Evolutionary conservation across 805 yeast genomes (phyloP).

Genomic region (Saturnispora halmiae): DNA sequence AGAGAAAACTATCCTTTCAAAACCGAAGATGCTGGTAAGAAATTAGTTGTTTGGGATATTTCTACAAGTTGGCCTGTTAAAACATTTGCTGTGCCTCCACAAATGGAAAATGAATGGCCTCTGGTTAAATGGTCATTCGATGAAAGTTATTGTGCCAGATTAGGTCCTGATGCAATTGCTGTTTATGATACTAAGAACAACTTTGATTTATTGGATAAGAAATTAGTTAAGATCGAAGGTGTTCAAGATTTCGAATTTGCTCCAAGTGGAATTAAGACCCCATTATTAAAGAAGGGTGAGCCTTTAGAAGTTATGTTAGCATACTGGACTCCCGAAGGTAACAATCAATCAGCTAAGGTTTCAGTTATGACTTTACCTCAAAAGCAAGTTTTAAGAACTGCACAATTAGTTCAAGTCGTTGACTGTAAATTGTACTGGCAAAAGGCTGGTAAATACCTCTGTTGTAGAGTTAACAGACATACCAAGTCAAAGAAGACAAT

Average conservation of each 20-base stretch:
- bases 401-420: conserved; percentile 89
- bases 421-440: conserved; percentile 94
- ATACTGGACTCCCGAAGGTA: conserved; percentile 91
- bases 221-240: conserved; percentile 73
- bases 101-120: conserved; percentile 81
- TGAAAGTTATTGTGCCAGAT: conserved; percentile 89
- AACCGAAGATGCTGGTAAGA: conserved; percentile 84
- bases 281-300: conserved; percentile 40
- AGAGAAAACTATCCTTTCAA: conserved; percentile 72
- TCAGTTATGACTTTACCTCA: conserved; percentile 81
- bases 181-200: conserved; percentile 68
- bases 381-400: conserved; percentile 75
- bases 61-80: conserved; percentile 73
- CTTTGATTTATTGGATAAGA: conserved; percentile 79
- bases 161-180: conserved; percentile 87
- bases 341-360: conserved; percentile 92
- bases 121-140: conserved; percentile 92
- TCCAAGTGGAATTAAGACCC: conserved; percentile 72
- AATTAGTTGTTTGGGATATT: conserved; percentile 88
- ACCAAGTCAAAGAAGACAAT: conserved; percentile 89
- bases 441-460: conserved; percentile 67
- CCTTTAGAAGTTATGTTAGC: conserved; percentile 62
- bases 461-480: conserved; percentile 95
- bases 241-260: conserved; percentile 91
- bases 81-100: conserved; percentile 83